Evolutionary conservation across 768 basidiomycete species (phyloP).

Genomic region (Naganishia onofrii): DNA sequence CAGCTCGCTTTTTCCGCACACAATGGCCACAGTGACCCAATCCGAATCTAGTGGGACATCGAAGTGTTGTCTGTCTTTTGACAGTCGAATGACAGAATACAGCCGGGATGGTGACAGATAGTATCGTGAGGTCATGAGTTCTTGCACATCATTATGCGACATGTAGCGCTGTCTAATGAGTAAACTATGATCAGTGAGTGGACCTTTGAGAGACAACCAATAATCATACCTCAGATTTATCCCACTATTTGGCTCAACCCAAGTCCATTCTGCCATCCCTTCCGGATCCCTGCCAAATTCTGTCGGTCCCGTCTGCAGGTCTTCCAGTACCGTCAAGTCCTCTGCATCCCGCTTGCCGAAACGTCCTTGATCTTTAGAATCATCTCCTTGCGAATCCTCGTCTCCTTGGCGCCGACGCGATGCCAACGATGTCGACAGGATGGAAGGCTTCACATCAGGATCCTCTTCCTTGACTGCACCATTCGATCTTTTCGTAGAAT

Average conservation of each 20-base stretch:
- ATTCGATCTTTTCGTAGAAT: background rate
- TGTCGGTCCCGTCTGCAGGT: slow-evolving; percentile 71
- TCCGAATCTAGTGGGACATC: slow-evolving; percentile 89
- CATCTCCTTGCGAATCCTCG: slow-evolving; percentile 6
- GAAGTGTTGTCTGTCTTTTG: slow-evolving; percentile 75
- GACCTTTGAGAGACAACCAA: background rate
- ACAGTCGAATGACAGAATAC: slow-evolving; percentile 77
- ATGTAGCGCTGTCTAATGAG: slow-evolving; percentile 65
- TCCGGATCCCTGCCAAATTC: slow-evolving; percentile 65
- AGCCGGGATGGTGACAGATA: slow-evolving; percentile 83
- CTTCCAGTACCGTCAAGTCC: slow-evolving; percentile 63
- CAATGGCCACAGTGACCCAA: slow-evolving; percentile 93
- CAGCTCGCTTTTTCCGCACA: slow-evolving; percentile 83
- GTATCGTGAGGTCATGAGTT: slow-evolving; percentile 76
- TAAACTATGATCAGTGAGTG: slow-evolving; percentile 6
- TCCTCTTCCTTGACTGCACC: background rate
- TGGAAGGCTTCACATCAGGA: background rate
- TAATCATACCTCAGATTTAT: slow-evolving; percentile 73
- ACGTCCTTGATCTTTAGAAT: background rate
- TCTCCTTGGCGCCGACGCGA: background rate
- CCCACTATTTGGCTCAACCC: slow-evolving; percentile 83
- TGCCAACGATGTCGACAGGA: background rate
- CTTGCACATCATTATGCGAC: slow-evolving; percentile 73
- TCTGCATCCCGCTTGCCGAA: slow-evolving; percentile 38
- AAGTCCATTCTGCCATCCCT: slow-evolving; percentile 74